Evolutionary conservation across 768 basidiomycete genomes (phyloP), one percentile per base, ranked within the genome.

Genomic region (Lactarius tabidus): DNA sequence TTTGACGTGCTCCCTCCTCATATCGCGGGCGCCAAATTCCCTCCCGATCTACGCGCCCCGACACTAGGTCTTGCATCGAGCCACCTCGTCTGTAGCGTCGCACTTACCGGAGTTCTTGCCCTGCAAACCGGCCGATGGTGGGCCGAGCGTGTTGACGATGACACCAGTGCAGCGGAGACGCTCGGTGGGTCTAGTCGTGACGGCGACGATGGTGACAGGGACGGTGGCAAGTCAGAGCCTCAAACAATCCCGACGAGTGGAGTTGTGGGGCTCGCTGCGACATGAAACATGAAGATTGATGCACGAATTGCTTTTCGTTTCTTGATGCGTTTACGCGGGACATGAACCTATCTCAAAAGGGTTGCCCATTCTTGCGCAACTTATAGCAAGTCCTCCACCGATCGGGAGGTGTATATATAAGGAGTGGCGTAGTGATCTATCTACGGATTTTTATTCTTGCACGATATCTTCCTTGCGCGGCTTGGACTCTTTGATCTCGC

Each of bases 401-500:
- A 29, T 36, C 33, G 52, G 35, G 31, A 20, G 31, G 29, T 61
- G 51, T 65, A 54, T 54, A 33, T 9, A 6, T 29, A 53, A 31
- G 31, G 38, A 20, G 54, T 36, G 38, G 57, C 51, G 64, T 28
- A 23, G 55, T 23, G 55, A 61, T 65, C 20, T 41, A 17, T 59
- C 59, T 61, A 61, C 60, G 45, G 18, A 65, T 52, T 23, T n/a
- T 65, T 66, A 69, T 72, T 91, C 90, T 74, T 91, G 87, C 45
- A 97, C 87, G 70, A 98, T 96, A 74, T 98, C 95, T 79, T 97
- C 96, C 78, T 96, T 95, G 74, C 93, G 85, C n/a, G 94, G 93
- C 73, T 80, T 84, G 39, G 54, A 60, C 63, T 89, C 85, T 76
- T 89, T 89, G 65, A 95, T 81, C 75, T 95, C 93, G 61, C 81